Evolutionary conservation across 345 rosid genomes (phyloP).

Genomic region (Capsella bursapastoris): DNA sequence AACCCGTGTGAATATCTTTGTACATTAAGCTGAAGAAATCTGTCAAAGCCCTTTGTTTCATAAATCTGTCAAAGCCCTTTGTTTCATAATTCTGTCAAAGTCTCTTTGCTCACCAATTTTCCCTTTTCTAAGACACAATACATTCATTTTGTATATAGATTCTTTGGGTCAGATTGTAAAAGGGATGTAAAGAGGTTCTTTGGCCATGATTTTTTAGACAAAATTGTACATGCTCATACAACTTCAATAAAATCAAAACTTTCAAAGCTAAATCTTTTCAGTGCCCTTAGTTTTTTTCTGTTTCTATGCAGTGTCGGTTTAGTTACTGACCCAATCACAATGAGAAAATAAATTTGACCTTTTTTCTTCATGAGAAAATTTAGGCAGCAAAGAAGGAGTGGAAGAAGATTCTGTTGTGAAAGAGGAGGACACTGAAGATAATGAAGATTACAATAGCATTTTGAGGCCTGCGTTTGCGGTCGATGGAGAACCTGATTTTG

Average conservation of each 20-base stretch:
- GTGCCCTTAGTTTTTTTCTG: background rate
- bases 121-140: background rate
- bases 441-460: conserved; percentile 72
- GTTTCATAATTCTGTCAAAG: conserved; percentile 46
- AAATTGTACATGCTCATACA: conserved; percentile 5
- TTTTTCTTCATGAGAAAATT: conserved; percentile 13
- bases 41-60: conserved; percentile 40
- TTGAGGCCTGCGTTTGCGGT: conserved; percentile 82
- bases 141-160: conserved; percentile 41
- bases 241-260: conserved; percentile 34
- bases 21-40: conserved; percentile 55
- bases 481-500: conserved; percentile 87
- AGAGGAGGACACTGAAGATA: conserved; percentile 53
- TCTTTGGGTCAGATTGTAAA: conserved; percentile 34
- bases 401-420: conserved; percentile 38
- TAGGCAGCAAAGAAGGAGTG: conserved; percentile 16
- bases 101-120: conserved; percentile 41
- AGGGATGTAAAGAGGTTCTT: conserved; percentile 14
- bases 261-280: conserved; percentile 15
- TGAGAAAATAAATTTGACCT: background rate
- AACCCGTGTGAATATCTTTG: conserved; percentile 65
- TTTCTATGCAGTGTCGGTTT: background rate
- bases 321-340: conserved; percentile 2
- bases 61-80: conserved; percentile 48
- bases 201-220: conserved; percentile 11